These are phyloP conservation scores for Pseudogymnoascus sp. DNA, from an alignment of 2,329 filamentous ascomycete species.

Conservation along the genomic window DNA sequence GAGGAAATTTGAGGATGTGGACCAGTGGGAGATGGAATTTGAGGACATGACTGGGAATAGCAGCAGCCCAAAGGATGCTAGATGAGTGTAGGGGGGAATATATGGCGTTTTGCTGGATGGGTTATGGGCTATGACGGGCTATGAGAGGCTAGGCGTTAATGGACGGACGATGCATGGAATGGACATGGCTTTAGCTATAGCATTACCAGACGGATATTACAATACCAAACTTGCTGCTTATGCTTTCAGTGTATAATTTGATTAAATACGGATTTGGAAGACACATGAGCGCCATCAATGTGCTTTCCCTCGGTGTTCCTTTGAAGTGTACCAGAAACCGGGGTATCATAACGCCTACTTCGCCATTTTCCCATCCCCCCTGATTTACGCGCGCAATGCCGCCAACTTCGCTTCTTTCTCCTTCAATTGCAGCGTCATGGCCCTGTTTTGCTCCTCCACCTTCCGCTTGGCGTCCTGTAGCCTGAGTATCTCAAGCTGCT, in stretches of 20 bases:
- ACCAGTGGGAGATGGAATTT: constrained; percentile 59
- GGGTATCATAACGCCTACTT: constrained; percentile 8
- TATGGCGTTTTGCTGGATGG: constrained; percentile 1
- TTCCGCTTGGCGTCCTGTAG: constrained; percentile 56
- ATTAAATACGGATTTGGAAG: not conserved
- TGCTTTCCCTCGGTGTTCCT: not conserved
- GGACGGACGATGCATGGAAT: not conserved
- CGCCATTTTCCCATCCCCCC: not conserved
- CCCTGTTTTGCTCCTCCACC: constrained; percentile 39
- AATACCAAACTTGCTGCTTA: constrained; percentile 3
- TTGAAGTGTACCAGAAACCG: constrained; percentile 1
- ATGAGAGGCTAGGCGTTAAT: not conserved
- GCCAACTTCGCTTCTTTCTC: constrained; percentile 58
- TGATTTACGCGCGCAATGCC: not conserved
- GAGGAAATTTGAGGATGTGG: constrained; percentile 61
- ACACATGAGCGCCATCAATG: not conserved
- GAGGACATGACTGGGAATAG: constrained; percentile 53
- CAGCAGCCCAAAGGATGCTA: constrained; percentile 41
- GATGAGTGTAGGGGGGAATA: constrained; percentile 28
- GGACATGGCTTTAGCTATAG: not conserved
- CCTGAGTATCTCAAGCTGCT: constrained; percentile 53
- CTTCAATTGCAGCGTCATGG: constrained; percentile 49
- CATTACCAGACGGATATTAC: not conserved
- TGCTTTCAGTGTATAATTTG: not conserved
- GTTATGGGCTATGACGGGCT: not conserved